These are phyloP conservation scores for Aspergillus haitiensis DNA, from an alignment of 495 filamentous ascomycete genomes.

Conservation along the genomic window DNA sequence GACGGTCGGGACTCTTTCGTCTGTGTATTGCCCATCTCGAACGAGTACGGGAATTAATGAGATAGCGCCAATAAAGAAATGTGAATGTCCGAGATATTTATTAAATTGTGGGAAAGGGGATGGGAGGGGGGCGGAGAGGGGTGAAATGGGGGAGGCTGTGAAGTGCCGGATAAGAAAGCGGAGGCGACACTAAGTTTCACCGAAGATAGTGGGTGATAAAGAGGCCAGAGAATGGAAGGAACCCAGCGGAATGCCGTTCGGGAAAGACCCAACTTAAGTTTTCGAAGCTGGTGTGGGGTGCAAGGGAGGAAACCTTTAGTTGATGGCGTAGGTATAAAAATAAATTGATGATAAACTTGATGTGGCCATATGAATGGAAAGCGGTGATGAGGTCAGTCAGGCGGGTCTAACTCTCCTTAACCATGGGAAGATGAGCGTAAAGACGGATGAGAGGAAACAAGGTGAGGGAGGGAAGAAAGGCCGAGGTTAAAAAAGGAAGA, in stretches of 20 bases:
- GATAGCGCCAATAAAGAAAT: neutral
- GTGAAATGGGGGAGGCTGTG: conserved; percentile 17
- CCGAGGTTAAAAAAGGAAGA: conserved; percentile 5
- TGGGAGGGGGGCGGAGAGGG: conserved; percentile 1
- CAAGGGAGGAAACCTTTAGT: conserved; percentile 18
- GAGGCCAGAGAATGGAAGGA: conserved; percentile 9
- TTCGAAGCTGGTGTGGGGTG: conserved; percentile 4
- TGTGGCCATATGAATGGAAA: conserved; percentile 32
- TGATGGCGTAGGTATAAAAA: conserved; percentile 14
- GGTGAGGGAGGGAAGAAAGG: conserved; percentile 6
- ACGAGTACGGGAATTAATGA: conserved; percentile 12
- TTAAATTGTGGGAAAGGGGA: conserved; percentile 7
- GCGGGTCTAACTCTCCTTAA: conserved; percentile 19
- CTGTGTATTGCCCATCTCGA: conserved; percentile 59
- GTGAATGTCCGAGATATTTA: conserved; percentile 2
- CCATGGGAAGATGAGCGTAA: conserved; percentile 20
- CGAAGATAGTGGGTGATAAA: conserved; percentile 16
- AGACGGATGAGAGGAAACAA: conserved; percentile 10
- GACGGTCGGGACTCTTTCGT: conserved; percentile 57
- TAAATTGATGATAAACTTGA: conserved; percentile 14
- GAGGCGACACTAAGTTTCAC: conserved; percentile 18
- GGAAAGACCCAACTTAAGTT: conserved; percentile 5
- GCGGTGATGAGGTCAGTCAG: conserved; percentile 32
- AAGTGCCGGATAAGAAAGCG: conserved; percentile 26
- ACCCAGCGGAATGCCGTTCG: neutral